These are phyloP conservation scores for Herpetospermum pedunculosum DNA, from an alignment of 306 rosid species.

Conservation along the genomic window DNA sequence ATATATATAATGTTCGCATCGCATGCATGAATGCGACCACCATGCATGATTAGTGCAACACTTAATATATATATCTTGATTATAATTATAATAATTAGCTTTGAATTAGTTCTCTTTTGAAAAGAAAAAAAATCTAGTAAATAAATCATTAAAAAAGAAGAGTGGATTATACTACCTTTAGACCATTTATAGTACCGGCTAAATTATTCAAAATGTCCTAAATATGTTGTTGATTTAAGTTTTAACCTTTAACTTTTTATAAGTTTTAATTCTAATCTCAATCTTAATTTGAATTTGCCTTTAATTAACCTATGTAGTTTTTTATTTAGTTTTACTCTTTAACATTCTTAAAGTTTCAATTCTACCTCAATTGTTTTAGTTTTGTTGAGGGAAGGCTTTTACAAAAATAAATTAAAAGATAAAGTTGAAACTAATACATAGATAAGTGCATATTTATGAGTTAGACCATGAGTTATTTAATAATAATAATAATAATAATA, in stretches of 20 bases:
- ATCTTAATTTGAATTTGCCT: neutral
- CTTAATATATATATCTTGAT: neutral
- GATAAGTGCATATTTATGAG: neutral
- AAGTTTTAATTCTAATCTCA: neutral
- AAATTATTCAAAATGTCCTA: neutral
- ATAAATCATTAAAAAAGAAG: neutral
- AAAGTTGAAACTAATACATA: neutral
- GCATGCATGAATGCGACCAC: neutral
- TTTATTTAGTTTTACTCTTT: neutral
- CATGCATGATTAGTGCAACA: neutral
- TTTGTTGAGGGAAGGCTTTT: neutral
- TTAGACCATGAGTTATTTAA: neutral
- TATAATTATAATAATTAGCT: neutral
- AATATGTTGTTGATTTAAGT: neutral
- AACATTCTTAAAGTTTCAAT: neutral
- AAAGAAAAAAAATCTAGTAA: neutral
- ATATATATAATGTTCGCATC: neutral
- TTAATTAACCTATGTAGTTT: neutral
- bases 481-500: no score
- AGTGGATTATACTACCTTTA: neutral
- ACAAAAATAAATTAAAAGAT: neutral
- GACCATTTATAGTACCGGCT: neutral
- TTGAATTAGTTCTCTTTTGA: neutral
- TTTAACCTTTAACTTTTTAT: neutral
- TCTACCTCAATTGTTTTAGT: neutral